phyloP scores from a whole-genome alignment of 202 grass and related monocot species.

The Sporobolus alterniflorus region DNA sequence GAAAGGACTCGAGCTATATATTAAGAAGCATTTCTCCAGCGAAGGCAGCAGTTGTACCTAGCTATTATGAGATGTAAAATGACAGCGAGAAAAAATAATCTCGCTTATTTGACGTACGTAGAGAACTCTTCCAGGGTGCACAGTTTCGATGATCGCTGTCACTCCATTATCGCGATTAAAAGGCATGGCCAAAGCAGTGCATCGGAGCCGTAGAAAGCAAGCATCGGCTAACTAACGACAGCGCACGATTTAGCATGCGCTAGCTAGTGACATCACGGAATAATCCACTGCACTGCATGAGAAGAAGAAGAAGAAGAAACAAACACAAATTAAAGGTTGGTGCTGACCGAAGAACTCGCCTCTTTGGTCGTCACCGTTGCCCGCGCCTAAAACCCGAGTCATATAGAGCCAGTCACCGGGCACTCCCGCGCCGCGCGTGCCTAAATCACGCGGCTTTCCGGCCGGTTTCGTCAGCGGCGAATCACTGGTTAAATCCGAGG shows the following conservation, averaged over 20 bases:
- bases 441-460: neutral
- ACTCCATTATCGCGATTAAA: no score
- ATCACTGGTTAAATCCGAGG: slow-evolving; percentile 22
- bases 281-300: neutral
- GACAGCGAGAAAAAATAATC: no score
- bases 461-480: neutral
- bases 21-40: no score
- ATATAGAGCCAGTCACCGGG: slow-evolving; percentile 19
- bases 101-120: no score
- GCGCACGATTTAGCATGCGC: neutral
- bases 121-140: no score
- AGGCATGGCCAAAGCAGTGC: no score
- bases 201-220: neutral
- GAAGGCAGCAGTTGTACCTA: no score
- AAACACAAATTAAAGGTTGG: neutral
- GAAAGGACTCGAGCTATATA: no score
- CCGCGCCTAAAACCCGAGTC: slow-evolving; percentile 37
- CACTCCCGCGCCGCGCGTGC: slow-evolving; percentile 23
- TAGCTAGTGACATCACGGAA: neutral
- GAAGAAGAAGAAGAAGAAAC: no score
- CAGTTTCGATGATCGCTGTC: no score
- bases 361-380: slow-evolving; percentile 8
- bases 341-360: neutral
- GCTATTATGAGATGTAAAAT: no score
- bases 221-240: neutral